Conservation (phyloP, 768 basidiomycete species). For the Neoboletus subvelutipes region DNA sequence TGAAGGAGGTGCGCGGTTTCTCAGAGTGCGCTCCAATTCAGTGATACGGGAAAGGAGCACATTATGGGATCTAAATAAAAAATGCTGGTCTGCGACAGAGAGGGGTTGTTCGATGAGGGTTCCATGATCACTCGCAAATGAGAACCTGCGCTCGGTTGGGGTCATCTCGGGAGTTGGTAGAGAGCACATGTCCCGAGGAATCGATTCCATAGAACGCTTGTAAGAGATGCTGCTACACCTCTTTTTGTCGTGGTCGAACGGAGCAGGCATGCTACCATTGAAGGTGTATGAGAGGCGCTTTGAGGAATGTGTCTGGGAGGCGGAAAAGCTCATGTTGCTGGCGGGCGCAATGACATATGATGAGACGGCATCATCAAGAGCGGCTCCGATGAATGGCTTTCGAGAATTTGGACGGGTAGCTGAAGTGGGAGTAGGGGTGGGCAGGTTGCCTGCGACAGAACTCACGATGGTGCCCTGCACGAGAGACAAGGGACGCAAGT, state of each 20-base stretch:
- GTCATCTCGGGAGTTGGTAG: constrained; percentile 78
- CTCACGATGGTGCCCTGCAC: constrained; percentile 50
- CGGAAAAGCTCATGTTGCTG: not conserved
- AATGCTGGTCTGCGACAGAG: constrained; percentile 76
- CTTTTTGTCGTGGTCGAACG: constrained; percentile 33
- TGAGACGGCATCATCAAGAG: constrained; percentile 28
- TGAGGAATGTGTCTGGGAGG: constrained; percentile 16
- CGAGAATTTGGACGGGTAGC: constrained; percentile 46
- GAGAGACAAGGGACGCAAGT: constrained; percentile 70
- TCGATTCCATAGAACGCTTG: constrained; percentile 47
- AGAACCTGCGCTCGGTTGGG: constrained; percentile 51
- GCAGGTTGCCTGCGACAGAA: constrained; percentile 38
- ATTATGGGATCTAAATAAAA: constrained; percentile 82
- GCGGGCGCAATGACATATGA: constrained; percentile 3
- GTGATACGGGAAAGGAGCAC: constrained; percentile 79
- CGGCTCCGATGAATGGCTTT: constrained; percentile 17
- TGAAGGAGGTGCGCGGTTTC: constrained; percentile 44
- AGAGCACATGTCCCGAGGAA: constrained; percentile 39
- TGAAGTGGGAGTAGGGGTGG: constrained; percentile 57
- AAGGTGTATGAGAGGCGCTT: constrained; percentile 29
- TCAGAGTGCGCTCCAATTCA: constrained; percentile 70
- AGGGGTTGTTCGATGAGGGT: constrained; percentile 45
- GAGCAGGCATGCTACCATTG: constrained; percentile 24
- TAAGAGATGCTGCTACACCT: constrained; percentile 77
- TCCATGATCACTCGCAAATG: constrained; percentile 30